Conservation (phyloP, 306 rosid species). For the Gastrolobium villosum region DNA sequence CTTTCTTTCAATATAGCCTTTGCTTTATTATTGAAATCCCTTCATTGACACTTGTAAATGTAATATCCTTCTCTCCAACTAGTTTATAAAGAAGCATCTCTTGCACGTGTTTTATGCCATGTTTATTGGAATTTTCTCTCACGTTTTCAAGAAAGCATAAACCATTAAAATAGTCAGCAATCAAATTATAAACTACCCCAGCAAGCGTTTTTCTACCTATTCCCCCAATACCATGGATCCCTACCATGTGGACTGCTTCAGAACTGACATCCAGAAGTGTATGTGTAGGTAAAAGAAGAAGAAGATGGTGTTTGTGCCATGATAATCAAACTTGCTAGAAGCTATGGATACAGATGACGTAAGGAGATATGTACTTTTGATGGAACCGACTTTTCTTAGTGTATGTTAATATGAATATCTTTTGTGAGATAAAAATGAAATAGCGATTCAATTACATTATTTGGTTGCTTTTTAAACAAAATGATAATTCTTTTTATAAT, state of each 20-base stretch:
- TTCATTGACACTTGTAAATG: no score
- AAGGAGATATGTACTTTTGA: no score
- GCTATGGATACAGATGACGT: no score
- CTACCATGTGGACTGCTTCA: constrained; percentile 17
- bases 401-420: no score
- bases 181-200: constrained; percentile 31
- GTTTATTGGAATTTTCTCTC: constrained; percentile 21
- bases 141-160: constrained; percentile 34
- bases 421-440: no score
- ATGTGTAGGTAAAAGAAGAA: constrained; percentile 16
- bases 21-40: constrained; percentile 28
- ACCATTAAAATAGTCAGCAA: constrained; percentile 39
- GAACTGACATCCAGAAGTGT: constrained; percentile 20
- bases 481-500: no score
- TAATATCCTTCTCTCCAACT: neutral
- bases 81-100: constrained; percentile 15
- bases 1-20: constrained; percentile 13
- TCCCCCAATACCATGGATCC: constrained; percentile 43
- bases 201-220: constrained; percentile 47
- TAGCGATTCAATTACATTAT: no score
- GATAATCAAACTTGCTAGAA: neutral
- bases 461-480: no score
- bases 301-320: no score
- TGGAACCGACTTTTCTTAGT: no score
- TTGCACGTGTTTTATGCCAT: constrained; percentile 39